Percentiles rank a stretch among this genome's conserved stretches.
These are phyloP conservation scores for Phytophthora quininea DNA, from an alignment of 352 stramenopile genomes.

Conservation along the genomic window DNA sequence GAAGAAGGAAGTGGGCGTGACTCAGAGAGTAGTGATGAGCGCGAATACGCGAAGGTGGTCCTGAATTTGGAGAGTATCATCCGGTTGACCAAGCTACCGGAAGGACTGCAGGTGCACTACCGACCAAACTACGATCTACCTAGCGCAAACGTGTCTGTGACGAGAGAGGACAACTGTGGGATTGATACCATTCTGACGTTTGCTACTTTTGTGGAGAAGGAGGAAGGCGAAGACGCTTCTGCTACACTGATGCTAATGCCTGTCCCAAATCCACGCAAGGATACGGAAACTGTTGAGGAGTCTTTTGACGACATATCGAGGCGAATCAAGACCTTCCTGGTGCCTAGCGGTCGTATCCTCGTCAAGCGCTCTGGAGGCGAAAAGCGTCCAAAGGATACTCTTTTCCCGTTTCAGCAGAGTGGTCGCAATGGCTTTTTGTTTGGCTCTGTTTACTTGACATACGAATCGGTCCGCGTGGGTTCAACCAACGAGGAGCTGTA, in stretches of 20 bases:
- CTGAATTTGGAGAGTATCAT: conserved; percentile 88
- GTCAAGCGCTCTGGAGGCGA: conserved; percentile 43
- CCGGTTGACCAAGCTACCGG: conserved; percentile 75
- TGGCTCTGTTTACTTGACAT: conserved; percentile 79
- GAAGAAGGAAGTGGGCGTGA: conserved; percentile 45
- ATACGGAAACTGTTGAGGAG: conserved; percentile 21
- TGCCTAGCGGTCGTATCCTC: conserved; percentile 63
- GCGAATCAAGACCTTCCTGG: conserved; percentile 75
- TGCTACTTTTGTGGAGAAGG: conserved; percentile 65
- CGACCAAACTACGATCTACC: conserved; percentile 73
- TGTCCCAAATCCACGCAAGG: conserved; percentile 42
- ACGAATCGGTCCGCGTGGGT: conserved; percentile 58
- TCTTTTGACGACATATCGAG: conserved; percentile 61
- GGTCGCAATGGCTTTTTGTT: conserved; percentile 80
- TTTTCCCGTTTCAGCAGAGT: conserved; percentile 85
- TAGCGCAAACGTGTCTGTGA: conserved; percentile 29
- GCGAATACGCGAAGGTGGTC: conserved; percentile 60
- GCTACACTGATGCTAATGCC: conserved; percentile 66
- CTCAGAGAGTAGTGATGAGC: conserved; percentile 52
- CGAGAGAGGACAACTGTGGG: conserved; percentile 34
- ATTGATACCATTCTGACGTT: conserved; percentile 77
- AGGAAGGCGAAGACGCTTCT: conserved; percentile 40
- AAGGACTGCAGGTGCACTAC: conserved; percentile 85
- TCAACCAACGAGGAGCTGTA: conserved; percentile 53
- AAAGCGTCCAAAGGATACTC: conserved; percentile 49